These are phyloP conservation scores for Madurella mycetomatis DNA, from an alignment of 2,329 filamentous ascomycete species.

Conservation along the genomic window DNA sequence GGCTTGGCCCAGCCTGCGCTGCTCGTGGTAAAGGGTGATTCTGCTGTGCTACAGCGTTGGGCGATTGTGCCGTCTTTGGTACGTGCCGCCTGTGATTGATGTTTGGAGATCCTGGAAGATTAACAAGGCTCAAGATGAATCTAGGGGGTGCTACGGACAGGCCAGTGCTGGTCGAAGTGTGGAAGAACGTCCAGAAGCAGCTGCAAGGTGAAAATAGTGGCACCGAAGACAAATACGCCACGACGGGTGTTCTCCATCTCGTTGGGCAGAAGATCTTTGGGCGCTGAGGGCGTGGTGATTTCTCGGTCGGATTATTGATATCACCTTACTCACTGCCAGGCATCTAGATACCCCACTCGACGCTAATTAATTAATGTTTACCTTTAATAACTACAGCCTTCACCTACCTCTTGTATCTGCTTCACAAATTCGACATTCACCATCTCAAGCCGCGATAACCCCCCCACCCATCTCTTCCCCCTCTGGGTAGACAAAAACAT, in stretches of 20 bases:
- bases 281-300: neutral
- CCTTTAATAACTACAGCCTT: no score
- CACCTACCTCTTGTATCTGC: no score
- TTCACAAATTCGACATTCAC: no score
- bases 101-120: neutral
- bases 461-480: neutral
- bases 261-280: neutral
- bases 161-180: slow-evolving; percentile 1
- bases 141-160: slow-evolving; percentile 2
- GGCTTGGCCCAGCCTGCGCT: slow-evolving; percentile 2
- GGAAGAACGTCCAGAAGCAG: neutral
- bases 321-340: no score
- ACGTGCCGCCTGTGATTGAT: neutral
- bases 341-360: no score
- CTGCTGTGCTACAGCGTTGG: neutral
- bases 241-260: neutral
- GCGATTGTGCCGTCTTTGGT: neutral
- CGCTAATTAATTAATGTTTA: no score
- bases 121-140: slow-evolving; percentile 3
- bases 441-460: no score
- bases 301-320: no score
- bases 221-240: neutral
- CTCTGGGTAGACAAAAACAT: neutral
- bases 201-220: neutral
- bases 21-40: neutral